Percentiles rank a stretch among this genome's conserved stretches.
Conservation (phyloP, 305 asterid genomes). For the Solanum chacoense region DNA sequence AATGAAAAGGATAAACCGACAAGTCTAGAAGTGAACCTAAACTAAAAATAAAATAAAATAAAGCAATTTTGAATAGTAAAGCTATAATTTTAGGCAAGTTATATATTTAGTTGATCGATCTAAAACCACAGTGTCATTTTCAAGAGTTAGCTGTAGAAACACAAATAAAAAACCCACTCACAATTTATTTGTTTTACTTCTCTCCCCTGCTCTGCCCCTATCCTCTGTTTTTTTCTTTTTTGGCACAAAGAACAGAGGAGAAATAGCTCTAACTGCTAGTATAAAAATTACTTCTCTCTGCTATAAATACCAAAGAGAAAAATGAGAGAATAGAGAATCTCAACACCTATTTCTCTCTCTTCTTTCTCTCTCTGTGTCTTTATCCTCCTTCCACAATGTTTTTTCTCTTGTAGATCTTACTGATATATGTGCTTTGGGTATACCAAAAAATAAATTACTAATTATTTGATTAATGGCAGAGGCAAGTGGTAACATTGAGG, state of each 20-base stretch:
- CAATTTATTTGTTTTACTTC: slow-evolving; percentile 4
- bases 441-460: slow-evolving; percentile 6
- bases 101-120: background rate
- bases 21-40: background rate
- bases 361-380: slow-evolving; percentile 3
- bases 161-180: background rate
- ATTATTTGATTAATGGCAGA: slow-evolving; percentile 42
- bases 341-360: slow-evolving; percentile 15
- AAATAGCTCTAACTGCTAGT: slow-evolving; percentile 3
- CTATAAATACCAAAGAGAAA: slow-evolving; percentile 1
- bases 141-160: slow-evolving; percentile 1
- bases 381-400: slow-evolving; percentile 18
- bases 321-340: slow-evolving; percentile 29
- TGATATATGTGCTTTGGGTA: slow-evolving; percentile 13
- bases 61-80: background rate
- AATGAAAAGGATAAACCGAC: background rate
- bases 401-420: slow-evolving; percentile 25
- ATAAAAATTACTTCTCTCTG: background rate
- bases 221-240: slow-evolving; percentile 36
- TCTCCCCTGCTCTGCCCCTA: slow-evolving; percentile 20
- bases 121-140: slow-evolving; percentile 7
- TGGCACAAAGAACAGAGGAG: slow-evolving; percentile 30
- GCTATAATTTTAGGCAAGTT: background rate
- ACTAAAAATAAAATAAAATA: background rate
- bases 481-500: slow-evolving; percentile 59